Evolutionary conservation across 306 rosid genomes (phyloP), one percentile per base, ranked within the genome.

Genomic region (Gillenia trifoliata): DNA sequence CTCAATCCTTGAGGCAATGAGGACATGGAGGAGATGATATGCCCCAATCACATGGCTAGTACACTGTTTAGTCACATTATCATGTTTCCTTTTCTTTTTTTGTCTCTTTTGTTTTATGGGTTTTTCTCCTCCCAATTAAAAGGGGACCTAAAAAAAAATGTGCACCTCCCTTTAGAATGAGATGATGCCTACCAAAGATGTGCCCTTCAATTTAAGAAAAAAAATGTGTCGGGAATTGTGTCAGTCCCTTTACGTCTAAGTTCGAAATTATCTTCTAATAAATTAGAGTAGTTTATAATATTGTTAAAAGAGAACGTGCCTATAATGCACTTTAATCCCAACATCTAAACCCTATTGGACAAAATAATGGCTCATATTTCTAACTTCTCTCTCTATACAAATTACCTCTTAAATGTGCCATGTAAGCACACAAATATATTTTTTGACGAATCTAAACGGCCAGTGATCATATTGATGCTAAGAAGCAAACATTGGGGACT

Each of bases 161-260:
- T 10, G 47, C 70, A 10, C 50, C 33, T 5, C 22, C 6, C 55
- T 66, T 13, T 26, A 36, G 17, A 41, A 11, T 23, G 56, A 13
- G 19, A 43, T n/a, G 11, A 38, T 19, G 43, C 43, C 45, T 8
- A 6, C 15, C 11, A 15, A 45, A 68, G 31, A 45, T 22, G 45
- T n/a, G 71, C 56, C 8, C 19, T 22, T n/a, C n/a, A n/a, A n/a
- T n/a, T n/a, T n/a, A n/a, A n/a, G n/a, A n/a, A n/a, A n/a, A n/a
- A n/a, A n/a, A n/a, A n/a, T n/a, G n/a, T n/a, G n/a, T n/a, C 5
- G 4, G 0, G 5, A 3, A 4, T 13, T 4, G 20, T 45, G 20
- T 15, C 19, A 15, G 2, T 15, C 0, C 15, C 7, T 45, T 45
- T 45, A 0, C 1, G 0, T 16, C 0, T 16, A 16, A 15, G 2